A percentile compares a stretch with the other conserved stretches of the same genome.
Conservation (phyloP, 139 green algal species). For the Tetradesmus lagerheimii region DNA sequence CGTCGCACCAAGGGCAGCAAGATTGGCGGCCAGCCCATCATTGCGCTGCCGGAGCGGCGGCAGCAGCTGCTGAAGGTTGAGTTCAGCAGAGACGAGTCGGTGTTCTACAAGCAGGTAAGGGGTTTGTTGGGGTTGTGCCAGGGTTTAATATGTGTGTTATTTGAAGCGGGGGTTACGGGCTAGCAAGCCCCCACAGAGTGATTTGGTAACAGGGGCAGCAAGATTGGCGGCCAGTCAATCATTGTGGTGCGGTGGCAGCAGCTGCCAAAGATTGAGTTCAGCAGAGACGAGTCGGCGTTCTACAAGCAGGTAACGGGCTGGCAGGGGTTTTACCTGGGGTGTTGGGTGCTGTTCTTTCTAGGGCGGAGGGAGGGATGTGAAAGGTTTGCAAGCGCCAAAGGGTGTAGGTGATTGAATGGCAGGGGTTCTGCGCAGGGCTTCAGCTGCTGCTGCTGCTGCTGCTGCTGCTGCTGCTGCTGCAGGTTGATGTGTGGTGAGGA, state of each 20-base stretch:
- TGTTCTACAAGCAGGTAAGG: conserved; percentile 73
- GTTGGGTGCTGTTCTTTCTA: no score
- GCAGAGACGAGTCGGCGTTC: conserved; percentile 61
- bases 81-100: conserved; percentile 65
- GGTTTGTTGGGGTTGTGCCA: conserved; percentile 55
- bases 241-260: conserved; percentile 74
- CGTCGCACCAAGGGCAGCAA: conserved; percentile 84
- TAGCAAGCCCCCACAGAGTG: no score
- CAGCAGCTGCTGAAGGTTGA: conserved; percentile 60
- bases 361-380: no score
- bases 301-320: conserved; percentile 67
- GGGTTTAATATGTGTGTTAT: no score
- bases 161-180: no score
- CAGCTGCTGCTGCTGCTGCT: no score
- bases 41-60: conserved; percentile 71
- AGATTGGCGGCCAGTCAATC: conserved; percentile 80
- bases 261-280: conserved; percentile 61
- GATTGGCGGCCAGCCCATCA: conserved; percentile 81
- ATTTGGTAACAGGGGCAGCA: no score
- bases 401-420: no score
- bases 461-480: conserved; percentile 22
- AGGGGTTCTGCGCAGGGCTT: no score
- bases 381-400: no score
- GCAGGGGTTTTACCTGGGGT: no score
- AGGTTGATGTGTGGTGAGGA: conserved; percentile 66